A percentile compares a stretch with the other conserved stretches of the same genome.
phyloP scores from a whole-genome alignment of 2,329 filamentous ascomycete species.

The Pseudogymnoascus sp. region DNA sequence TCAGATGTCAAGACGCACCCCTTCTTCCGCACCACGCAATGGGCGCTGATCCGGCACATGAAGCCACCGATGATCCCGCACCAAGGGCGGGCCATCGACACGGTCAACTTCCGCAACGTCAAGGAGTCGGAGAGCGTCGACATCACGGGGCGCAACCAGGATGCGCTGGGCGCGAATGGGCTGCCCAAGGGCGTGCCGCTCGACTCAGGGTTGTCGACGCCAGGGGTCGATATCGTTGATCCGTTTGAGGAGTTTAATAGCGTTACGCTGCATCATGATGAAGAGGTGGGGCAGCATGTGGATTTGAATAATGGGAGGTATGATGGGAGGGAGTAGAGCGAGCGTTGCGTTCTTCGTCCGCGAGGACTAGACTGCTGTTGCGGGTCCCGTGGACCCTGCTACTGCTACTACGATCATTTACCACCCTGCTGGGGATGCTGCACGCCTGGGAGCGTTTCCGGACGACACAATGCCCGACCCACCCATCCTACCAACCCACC shows the following conservation, averaged over 20 bases:
- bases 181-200: conserved; percentile 70
- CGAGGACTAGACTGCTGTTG: background rate
- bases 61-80: conserved; percentile 95
- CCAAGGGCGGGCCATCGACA: conserved; percentile 82
- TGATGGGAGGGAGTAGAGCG: background rate
- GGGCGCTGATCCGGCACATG: conserved; percentile 94
- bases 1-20: conserved; percentile 94
- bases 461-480: background rate
- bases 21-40: conserved; percentile 93
- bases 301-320: conserved; percentile 8
- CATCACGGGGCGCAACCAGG: conserved; percentile 50
- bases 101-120: conserved; percentile 93
- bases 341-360: background rate
- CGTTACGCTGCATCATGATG: conserved; percentile 93
- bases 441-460: background rate
- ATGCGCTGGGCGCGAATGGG: conserved; percentile 28
- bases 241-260: conserved; percentile 99
- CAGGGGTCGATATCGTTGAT: conserved; percentile 72
- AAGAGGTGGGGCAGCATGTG: conserved; percentile 40
- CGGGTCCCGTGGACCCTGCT: background rate
- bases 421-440: background rate
- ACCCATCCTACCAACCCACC: background rate
- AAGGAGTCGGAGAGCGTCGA: conserved; percentile 97
- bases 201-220: conserved; percentile 77
- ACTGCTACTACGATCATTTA: background rate